Evolutionary conservation across 2,329 filamentous ascomycete genomes (phyloP).

Genomic region (Neospermospora avenae): DNA sequence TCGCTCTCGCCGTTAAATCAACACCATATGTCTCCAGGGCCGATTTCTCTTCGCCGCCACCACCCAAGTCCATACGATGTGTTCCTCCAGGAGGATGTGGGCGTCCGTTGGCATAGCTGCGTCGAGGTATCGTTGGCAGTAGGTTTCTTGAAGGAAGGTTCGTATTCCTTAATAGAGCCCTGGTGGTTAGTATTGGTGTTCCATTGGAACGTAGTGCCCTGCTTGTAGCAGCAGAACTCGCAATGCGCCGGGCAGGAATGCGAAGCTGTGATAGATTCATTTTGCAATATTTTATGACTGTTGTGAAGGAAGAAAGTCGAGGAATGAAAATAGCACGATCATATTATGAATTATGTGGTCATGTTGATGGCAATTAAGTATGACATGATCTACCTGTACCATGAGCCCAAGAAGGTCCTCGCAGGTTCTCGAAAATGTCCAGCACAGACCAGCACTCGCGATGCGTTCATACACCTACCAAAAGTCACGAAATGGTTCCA

Average conservation of each 20-base stretch:
- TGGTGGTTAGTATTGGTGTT: slow-evolving; percentile 10
- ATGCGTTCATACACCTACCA: too few relatives aligned
- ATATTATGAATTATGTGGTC: slow-evolving; percentile 6
- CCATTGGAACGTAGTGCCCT: slow-evolving; percentile 17
- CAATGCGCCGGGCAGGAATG: slow-evolving; percentile 29
- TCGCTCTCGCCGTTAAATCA: slow-evolving; percentile 82
- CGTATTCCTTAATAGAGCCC: slow-evolving; percentile 12
- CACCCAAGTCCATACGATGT: slow-evolving; percentile 86
- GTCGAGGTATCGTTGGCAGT: slow-evolving; percentile 41
- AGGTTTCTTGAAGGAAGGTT: slow-evolving; percentile 26
- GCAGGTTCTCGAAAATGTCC: slow-evolving; percentile 5
- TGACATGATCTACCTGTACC: neutral
- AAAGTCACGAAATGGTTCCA: too few relatives aligned
- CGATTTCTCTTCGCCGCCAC: slow-evolving; percentile 70
- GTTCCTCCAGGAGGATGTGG: slow-evolving; percentile 89
- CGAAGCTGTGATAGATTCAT: slow-evolving; percentile 30
- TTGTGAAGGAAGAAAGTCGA: slow-evolving; percentile 3
- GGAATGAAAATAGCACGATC: neutral
- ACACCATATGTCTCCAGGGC: slow-evolving; percentile 89
- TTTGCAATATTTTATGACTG: slow-evolving; percentile 12
- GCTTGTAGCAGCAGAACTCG: slow-evolving; percentile 15
- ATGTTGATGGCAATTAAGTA: neutral
- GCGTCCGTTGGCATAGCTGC: slow-evolving; percentile 64
- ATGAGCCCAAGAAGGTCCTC: neutral
- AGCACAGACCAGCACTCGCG: too few relatives aligned